Evolutionary conservation across 2,329 filamentous ascomycete species (phyloP).

Genomic region (Scedosporium minutisporum): DNA sequence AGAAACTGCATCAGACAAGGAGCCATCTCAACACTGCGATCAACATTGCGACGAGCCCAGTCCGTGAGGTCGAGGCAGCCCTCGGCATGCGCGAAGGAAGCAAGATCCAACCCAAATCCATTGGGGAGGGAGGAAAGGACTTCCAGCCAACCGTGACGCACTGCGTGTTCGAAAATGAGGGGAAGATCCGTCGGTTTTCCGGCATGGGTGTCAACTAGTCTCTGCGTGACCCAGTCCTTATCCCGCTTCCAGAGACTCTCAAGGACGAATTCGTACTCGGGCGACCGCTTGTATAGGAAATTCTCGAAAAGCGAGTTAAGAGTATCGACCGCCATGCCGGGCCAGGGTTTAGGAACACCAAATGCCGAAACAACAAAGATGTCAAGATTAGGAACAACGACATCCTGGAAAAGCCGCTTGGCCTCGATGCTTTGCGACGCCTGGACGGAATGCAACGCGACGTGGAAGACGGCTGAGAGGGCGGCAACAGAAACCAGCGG

Average conservation of each 20-base stretch:
- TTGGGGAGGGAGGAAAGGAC: conserved; percentile 69
- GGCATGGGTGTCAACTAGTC: conserved; percentile 74
- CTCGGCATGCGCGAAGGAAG: conserved; percentile 73
- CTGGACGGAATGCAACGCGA: conserved; percentile 50
- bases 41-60: conserved; percentile 66
- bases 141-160: conserved; percentile 76
- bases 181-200: conserved; percentile 48
- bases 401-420: conserved; percentile 55
- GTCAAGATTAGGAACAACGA: conserved; percentile 63
- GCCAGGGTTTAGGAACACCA: conserved; percentile 69
- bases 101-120: conserved; percentile 79
- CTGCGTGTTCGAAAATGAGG: conserved; percentile 50
- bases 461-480: conserved; percentile 58
- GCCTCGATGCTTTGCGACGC: conserved; percentile 55
- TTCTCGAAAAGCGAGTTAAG: conserved; percentile 70
- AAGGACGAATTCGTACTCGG: conserved; percentile 78
- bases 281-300: conserved; percentile 69
- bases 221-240: conserved; percentile 72
- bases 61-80: conserved; percentile 69
- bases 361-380: conserved; percentile 73
- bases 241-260: conserved; percentile 89
- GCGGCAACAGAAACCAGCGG: conserved; percentile 84
- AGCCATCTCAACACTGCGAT: conserved; percentile 58
- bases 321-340: conserved; percentile 63
- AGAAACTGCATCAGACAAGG: conserved; percentile 70